These are phyloP conservation scores for Yamadazyma diddensiae DNA, from an alignment of 1,139 yeast genomes.

Conservation along the genomic window DNA sequence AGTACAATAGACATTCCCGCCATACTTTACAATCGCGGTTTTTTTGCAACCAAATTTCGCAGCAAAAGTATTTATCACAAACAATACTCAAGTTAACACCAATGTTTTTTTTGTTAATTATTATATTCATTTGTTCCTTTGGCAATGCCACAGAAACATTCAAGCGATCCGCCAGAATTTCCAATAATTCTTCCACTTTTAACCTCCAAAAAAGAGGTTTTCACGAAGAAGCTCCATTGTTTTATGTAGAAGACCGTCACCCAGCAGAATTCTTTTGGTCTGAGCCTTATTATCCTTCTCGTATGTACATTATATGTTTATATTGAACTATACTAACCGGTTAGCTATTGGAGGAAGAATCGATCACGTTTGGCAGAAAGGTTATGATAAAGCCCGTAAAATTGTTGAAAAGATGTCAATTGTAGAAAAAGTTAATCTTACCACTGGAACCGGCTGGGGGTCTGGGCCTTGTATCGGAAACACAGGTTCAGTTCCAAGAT, in stretches of 20 bases:
- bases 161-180: too few species aligned
- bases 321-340: neutral
- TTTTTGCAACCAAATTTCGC: slow-evolving; percentile 7
- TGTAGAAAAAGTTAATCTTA: slow-evolving; percentile 58
- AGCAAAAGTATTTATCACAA: slow-evolving; percentile 1
- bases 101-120: too few species aligned
- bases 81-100: too few species aligned
- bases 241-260: slow-evolving; percentile 26
- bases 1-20: neutral
- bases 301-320: slow-evolving; percentile 21
- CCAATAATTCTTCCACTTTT: neutral
- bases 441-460: slow-evolving; percentile 68
- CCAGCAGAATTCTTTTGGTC: slow-evolving; percentile 25
- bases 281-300: slow-evolving; percentile 34
- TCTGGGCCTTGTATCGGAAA: slow-evolving; percentile 65
- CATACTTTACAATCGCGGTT: too few species aligned
- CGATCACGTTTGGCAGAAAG: slow-evolving; percentile 51
- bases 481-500: slow-evolving; percentile 57
- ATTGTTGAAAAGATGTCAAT: slow-evolving; percentile 53
- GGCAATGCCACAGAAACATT: too few species aligned
- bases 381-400: slow-evolving; percentile 54
- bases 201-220: slow-evolving; percentile 26
- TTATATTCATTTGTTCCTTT: neutral
- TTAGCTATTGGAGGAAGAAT: slow-evolving; percentile 42
- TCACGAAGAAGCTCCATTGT: slow-evolving; percentile 35